These are phyloP conservation scores for Ploettnerulaceae sp. DNA, from an alignment of 2,329 filamentous ascomycete species.

Conservation along the genomic window DNA sequence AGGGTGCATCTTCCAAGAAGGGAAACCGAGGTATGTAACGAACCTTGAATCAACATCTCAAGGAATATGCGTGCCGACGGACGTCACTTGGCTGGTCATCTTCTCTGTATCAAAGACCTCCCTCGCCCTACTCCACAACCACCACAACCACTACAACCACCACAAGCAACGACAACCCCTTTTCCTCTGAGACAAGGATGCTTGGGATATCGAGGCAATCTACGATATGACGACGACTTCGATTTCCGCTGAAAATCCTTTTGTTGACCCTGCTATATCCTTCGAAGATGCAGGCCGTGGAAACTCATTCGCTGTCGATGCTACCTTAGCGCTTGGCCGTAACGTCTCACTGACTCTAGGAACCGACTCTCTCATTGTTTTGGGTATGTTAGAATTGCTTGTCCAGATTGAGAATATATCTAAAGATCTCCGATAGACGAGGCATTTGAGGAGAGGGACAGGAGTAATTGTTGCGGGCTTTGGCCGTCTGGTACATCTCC, in stretches of 20 bases:
- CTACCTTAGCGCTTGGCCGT: slow-evolving; percentile 49
- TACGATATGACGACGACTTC: slow-evolving; percentile 24
- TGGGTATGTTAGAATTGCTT: slow-evolving; percentile 40
- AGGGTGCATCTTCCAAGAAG: background rate
- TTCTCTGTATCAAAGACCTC: background rate
- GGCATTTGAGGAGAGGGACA: slow-evolving; percentile 43
- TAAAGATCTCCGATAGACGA: slow-evolving; percentile 42
- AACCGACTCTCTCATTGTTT: slow-evolving; percentile 54
- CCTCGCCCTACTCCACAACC: background rate
- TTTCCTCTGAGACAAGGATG: slow-evolving; percentile 17
- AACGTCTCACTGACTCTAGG: slow-evolving; percentile 56
- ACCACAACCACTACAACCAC: slow-evolving; percentile 5
- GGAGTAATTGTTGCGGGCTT: slow-evolving; percentile 52
- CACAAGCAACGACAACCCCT: background rate
- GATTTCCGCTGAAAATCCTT: slow-evolving; percentile 33
- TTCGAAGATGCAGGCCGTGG: slow-evolving; percentile 34
- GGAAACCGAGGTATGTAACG: background rate
- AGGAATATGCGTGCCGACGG: slow-evolving; percentile 1
- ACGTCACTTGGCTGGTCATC: slow-evolving; percentile 1
- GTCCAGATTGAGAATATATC: background rate
- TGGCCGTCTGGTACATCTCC: slow-evolving; percentile 41
- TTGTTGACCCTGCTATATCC: slow-evolving; percentile 34
- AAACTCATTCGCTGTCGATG: slow-evolving; percentile 36
- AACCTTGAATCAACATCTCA: slow-evolving; percentile 18
- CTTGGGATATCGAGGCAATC: slow-evolving; percentile 14